Conservation (phyloP, 768 basidiomycete species). For the Hemileccinum impolitum region DNA sequence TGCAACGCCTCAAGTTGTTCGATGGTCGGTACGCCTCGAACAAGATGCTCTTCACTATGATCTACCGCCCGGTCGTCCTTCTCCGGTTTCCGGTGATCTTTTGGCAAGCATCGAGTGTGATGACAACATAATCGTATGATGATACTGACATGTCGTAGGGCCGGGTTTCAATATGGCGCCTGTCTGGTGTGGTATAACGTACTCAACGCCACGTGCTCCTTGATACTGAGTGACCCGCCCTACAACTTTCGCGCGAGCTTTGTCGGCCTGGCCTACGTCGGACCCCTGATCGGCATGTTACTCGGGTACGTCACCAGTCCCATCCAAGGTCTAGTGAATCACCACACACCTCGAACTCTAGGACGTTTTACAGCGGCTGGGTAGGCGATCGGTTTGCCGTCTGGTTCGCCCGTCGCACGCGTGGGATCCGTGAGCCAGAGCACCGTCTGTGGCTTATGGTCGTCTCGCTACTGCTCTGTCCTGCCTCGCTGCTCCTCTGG, state of each 20-base stretch:
- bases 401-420: conserved; percentile 14
- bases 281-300: conserved; percentile 21
- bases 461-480: conserved; percentile 16
- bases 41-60: conserved; percentile 17
- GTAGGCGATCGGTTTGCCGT: conserved; percentile 21
- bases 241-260: conserved; percentile 23
- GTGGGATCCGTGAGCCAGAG: conserved; percentile 19
- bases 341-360: background rate
- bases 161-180: conserved; percentile 21
- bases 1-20: conserved; percentile 13
- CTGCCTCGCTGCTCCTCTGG: conserved; percentile 19
- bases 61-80: conserved; percentile 16
- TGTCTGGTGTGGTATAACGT: conserved; percentile 25
- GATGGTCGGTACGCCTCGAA: conserved; percentile 17
- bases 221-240: conserved; percentile 18
- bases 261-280: conserved; percentile 20
- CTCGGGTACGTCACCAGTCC: conserved; percentile 14
- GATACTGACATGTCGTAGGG: conserved; percentile 3
- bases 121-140: too few relatives aligned
- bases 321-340: too few relatives aligned
- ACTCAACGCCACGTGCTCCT: conserved; percentile 19
- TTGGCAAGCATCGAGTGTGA: conserved; percentile 4
- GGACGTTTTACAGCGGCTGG: conserved; percentile 19
- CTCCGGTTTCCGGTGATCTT: conserved; percentile 21
- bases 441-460: conserved; percentile 26